Percentiles rank a stretch among this genome's conserved stretches.
Evolutionary conservation across 2,329 filamentous ascomycete genomes (phyloP).

Genomic region (Ophiostoma australiae): DNA sequence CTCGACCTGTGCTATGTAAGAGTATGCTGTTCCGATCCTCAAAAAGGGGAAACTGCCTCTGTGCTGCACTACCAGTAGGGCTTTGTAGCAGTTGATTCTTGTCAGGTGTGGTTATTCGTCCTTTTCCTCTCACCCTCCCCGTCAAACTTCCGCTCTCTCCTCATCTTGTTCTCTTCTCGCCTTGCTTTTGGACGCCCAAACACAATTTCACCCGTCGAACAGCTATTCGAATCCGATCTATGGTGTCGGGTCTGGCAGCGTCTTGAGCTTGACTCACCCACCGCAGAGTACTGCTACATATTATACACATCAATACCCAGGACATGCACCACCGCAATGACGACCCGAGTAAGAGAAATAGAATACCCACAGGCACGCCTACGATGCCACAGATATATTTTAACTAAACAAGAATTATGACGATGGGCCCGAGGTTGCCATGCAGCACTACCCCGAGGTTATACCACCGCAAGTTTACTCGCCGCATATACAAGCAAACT

Average conservation of each 20-base stretch:
- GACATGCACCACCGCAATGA: neutral
- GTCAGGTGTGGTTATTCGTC: neutral
- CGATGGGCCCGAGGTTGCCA: conserved; percentile 21
- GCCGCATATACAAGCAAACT: neutral
- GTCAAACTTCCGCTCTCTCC: neutral
- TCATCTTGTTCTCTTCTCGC: neutral
- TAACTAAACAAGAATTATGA: neutral
- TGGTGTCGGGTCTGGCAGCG: too few relatives aligned
- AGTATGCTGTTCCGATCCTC: neutral
- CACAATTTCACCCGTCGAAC: too few relatives aligned
- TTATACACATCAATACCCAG: too few relatives aligned
- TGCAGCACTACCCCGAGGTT: conserved; percentile 20
- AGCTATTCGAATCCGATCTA: too few relatives aligned
- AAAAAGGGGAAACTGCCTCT: neutral
- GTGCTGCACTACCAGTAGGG: neutral
- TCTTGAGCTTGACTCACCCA: too few relatives aligned
- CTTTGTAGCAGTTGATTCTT: neutral
- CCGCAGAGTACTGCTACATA: too few relatives aligned
- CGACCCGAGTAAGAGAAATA: neutral
- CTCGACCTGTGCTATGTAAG: neutral
- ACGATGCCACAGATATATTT: neutral
- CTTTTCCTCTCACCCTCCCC: neutral
- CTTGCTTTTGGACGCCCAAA: neutral
- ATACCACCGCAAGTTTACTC: conserved; percentile 1
- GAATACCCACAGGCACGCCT: neutral